phyloP scores from a whole-genome alignment of 2,329 filamentous ascomycete genomes.

The Diaporthe vexans region DNA sequence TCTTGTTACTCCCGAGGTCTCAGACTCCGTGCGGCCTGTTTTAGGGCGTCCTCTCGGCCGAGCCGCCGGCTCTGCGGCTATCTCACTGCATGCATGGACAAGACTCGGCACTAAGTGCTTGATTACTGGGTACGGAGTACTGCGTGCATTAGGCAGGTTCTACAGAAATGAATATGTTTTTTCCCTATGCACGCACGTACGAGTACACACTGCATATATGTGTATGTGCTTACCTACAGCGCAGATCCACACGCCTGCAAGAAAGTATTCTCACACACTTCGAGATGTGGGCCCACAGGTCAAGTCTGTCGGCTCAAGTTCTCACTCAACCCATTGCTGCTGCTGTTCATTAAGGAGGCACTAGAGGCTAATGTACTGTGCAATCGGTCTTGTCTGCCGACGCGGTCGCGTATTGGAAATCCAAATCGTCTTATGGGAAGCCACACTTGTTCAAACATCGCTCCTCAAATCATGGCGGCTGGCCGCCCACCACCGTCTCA shows the following conservation, averaged over 20 bases:
- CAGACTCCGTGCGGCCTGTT: background rate
- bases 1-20: conserved; percentile 1
- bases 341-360: background rate
- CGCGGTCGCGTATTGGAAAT: background rate
- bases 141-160: background rate
- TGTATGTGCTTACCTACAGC: background rate
- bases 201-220: background rate
- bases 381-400: background rate
- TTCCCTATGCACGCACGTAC: background rate
- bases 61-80: background rate
- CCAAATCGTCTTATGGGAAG: no score
- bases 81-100: conserved; percentile 7
- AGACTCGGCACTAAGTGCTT: background rate
- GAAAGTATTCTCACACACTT: background rate
- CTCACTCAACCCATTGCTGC: conserved; percentile 2
- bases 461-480: background rate
- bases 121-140: background rate
- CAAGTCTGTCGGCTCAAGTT: background rate
- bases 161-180: background rate
- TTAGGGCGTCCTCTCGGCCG: conserved; percentile 5
- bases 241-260: background rate
- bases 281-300: no score
- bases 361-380: background rate
- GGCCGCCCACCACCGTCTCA: conserved; percentile 27
- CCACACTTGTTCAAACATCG: background rate